Percentiles rank a stretch among this genome's conserved stretches.
phyloP scores from a whole-genome alignment of 2,329 filamentous ascomycete species.

The Pseudomassariella vexata region DNA sequence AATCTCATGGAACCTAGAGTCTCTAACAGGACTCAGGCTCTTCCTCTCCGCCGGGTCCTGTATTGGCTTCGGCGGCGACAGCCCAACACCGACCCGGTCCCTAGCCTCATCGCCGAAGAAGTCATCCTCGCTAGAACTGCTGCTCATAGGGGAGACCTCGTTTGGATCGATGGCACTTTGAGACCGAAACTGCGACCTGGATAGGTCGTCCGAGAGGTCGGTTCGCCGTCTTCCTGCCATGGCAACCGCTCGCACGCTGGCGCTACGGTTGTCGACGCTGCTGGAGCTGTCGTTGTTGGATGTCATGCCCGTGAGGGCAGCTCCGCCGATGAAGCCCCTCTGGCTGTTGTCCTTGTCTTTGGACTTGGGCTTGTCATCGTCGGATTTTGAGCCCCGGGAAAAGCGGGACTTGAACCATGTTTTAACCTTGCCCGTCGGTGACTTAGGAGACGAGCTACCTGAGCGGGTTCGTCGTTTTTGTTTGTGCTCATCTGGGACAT shows the following conservation, averaged over 20 bases:
- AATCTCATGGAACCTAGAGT: conserved; percentile 55
- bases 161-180: too few relatives aligned
- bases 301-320: conserved; percentile 34
- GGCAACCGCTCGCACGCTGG: conserved; percentile 41
- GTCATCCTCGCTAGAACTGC: conserved; percentile 28
- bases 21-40: conserved; percentile 47
- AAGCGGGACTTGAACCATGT: conserved; percentile 53
- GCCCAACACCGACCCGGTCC: conserved; percentile 38
- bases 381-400: conserved; percentile 34
- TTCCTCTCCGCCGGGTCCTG: conserved; percentile 26
- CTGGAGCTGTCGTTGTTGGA: conserved; percentile 38
- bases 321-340: conserved; percentile 45
- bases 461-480: conserved; percentile 11
- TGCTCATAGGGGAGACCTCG: conserved; percentile 21
- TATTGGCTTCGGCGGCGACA: conserved; percentile 33
- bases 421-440: conserved; percentile 30
- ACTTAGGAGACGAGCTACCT: conserved; percentile 11
- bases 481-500: conserved; percentile 8
- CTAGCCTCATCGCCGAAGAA: conserved; percentile 23
- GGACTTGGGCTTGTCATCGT: conserved; percentile 22
- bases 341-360: conserved; percentile 21
- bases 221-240: conserved; percentile 32
- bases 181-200: conserved; percentile 6
- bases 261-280: conserved; percentile 34
- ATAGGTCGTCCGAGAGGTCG: conserved; percentile 14